phyloP scores from a whole-genome alignment of 345 rosid genomes.

The Lenwebbia sp. region DNA sequence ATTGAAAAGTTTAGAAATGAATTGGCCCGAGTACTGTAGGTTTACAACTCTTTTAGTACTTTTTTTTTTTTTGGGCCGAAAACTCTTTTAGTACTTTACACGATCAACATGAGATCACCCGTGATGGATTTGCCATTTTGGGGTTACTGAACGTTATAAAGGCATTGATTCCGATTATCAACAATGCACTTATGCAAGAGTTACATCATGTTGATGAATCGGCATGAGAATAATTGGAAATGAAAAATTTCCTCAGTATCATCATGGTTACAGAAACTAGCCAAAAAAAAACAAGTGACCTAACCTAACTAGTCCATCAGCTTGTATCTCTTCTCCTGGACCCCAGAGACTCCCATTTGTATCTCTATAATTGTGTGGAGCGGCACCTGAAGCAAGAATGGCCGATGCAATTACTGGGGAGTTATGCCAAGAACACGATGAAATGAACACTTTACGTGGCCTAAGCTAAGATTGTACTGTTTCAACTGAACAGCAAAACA shows the following conservation, averaged over 20 bases:
- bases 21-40: fast-evolving
- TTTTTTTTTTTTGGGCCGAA: too few relatives aligned
- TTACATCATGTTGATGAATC: not conserved
- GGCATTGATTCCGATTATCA: not conserved
- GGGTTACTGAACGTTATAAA: not conserved
- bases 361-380: constrained; percentile 98
- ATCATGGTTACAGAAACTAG: not conserved
- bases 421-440: not conserved
- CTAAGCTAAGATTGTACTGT: not conserved
- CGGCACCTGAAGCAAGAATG: constrained; percentile 59
- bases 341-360: constrained; percentile 99
- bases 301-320: constrained; percentile 72
- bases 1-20: too few relatives aligned
- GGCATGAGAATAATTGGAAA: not conserved
- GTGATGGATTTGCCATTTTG: not conserved
- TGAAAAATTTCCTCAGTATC: not conserved
- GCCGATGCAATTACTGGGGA: not conserved
- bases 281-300: not conserved
- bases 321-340: constrained; percentile 96
- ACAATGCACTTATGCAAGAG: not conserved
- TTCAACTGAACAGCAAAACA: not conserved
- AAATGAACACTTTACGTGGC: not conserved
- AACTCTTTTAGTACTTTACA: too few relatives aligned
- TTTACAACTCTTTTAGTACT: too few relatives aligned
- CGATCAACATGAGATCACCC: not conserved